A percentile compares a stretch with the other conserved stretches of the same genome.
Conservation (phyloP, 2,329 filamentous ascomycete species). For the Colletotrichum sp. region DNA sequence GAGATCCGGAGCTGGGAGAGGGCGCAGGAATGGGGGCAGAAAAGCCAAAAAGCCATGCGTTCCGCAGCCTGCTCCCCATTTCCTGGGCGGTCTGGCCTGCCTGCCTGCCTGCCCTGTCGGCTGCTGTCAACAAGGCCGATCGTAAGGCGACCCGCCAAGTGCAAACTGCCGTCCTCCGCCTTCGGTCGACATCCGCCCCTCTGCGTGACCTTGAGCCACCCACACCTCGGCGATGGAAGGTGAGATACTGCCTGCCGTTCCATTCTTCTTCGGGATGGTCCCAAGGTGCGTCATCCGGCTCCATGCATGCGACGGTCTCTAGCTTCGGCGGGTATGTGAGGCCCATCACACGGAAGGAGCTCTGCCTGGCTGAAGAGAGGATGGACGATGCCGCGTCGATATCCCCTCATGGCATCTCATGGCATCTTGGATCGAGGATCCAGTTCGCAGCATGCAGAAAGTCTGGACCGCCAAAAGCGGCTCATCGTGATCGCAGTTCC, state of each 20-base stretch:
- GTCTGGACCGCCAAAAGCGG: not conserved
- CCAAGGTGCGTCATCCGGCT: conserved; percentile 20
- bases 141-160: conserved; percentile 9
- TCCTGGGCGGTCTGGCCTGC: not conserved
- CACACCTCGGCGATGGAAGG: not conserved
- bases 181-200: conserved; percentile 12
- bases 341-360: conserved; percentile 19
- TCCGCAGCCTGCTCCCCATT: not conserved
- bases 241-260: not conserved
- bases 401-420: not conserved
- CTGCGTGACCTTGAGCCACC: conserved; percentile 18
- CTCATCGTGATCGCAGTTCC: not conserved
- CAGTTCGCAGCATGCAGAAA: not conserved
- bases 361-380: not conserved
- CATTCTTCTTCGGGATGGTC: conserved; percentile 4
- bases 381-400: not conserved
- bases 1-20: conserved; percentile 16
- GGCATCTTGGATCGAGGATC: conserved; percentile 13
- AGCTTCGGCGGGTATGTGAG: conserved; percentile 25
- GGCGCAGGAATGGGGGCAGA: not conserved
- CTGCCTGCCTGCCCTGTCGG: not conserved
- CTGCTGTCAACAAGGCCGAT: not conserved
- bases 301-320: conserved; percentile 17
- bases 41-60: not conserved
- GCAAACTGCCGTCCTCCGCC: conserved; percentile 15